Evolutionary conservation across 441 rosid genomes (phyloP).

Genomic region (Syzygium malaccense): DNA sequence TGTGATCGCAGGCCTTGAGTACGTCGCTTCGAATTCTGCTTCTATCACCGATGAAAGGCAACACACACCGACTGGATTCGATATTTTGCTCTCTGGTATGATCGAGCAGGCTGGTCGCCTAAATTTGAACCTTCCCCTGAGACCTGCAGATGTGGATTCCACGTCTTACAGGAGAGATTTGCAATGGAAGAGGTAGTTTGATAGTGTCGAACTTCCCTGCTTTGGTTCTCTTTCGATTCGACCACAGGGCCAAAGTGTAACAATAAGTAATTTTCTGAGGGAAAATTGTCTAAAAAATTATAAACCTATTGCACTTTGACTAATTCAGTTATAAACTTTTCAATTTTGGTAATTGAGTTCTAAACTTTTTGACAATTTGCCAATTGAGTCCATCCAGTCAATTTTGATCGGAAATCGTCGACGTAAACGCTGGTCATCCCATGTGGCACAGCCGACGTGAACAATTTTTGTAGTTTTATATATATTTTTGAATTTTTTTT

Average conservation of each 20-base stretch:
- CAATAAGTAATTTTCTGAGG: neutral
- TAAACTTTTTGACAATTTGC: too few species aligned
- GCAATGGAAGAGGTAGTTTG: neutral
- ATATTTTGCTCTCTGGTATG: constrained; percentile 5
- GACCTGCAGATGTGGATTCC: neutral
- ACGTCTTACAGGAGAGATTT: neutral
- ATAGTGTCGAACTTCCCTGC: neutral
- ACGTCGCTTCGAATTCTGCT: neutral
- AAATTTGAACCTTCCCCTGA: neutral
- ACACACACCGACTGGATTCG: neutral
- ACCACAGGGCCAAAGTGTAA: neutral
- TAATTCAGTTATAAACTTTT: too few species aligned
- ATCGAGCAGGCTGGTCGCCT: neutral
- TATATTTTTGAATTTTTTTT: too few species aligned
- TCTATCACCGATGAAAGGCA: neutral
- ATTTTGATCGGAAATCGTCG: too few species aligned
- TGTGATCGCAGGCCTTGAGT: neutral
- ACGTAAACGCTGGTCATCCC: too few species aligned
- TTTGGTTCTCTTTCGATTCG: neutral
- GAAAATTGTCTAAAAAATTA: too few species aligned
- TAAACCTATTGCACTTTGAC: too few species aligned
- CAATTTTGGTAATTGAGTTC: too few species aligned
- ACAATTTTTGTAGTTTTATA: too few species aligned
- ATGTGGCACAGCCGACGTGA: too few species aligned
- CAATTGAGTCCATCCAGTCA: too few species aligned